A percentile compares a stretch with the other conserved stretches of the same genome.
Evolutionary conservation across 495 filamentous ascomycete species (phyloP).

Genomic region (Penicillium pulvis): DNA sequence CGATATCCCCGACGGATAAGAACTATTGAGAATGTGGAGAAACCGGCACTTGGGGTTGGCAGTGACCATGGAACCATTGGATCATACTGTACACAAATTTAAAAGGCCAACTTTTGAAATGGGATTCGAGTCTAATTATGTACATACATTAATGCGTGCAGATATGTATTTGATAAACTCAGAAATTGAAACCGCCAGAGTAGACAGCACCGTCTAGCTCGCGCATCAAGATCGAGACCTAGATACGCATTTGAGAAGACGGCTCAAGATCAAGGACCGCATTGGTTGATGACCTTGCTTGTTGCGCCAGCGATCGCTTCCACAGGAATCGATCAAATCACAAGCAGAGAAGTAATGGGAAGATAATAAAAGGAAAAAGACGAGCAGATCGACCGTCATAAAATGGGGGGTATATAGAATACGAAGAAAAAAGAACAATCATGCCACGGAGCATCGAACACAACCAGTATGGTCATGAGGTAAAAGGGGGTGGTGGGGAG

Average conservation of each 20-base stretch:
- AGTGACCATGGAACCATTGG: neutral
- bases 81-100: neutral
- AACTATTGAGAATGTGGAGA: conserved; percentile 23
- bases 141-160: conserved; percentile 36
- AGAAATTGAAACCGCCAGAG: conserved; percentile 15
- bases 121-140: conserved; percentile 35
- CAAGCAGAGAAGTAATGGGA: conserved; percentile 19
- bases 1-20: conserved; percentile 24
- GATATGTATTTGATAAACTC: conserved; percentile 24
- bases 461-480: neutral
- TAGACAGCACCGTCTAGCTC: conserved; percentile 3
- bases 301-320: conserved; percentile 31
- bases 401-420: conserved; percentile 42
- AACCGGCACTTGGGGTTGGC: conserved; percentile 1
- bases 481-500: neutral
- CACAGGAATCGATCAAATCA: conserved; percentile 19
- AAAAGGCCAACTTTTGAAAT: conserved; percentile 23
- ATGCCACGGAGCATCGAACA: conserved; percentile 17
- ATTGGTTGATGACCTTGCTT: conserved; percentile 16
- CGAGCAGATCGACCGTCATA: conserved; percentile 27
- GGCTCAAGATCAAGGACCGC: conserved; percentile 23
- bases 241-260: conserved; percentile 30
- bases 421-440: conserved; percentile 25
- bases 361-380: conserved; percentile 20
- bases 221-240: conserved; percentile 14